Base-by-base conservation (phyloP, 441 rosid species). In the Syzygium syzygioides region DNA sequence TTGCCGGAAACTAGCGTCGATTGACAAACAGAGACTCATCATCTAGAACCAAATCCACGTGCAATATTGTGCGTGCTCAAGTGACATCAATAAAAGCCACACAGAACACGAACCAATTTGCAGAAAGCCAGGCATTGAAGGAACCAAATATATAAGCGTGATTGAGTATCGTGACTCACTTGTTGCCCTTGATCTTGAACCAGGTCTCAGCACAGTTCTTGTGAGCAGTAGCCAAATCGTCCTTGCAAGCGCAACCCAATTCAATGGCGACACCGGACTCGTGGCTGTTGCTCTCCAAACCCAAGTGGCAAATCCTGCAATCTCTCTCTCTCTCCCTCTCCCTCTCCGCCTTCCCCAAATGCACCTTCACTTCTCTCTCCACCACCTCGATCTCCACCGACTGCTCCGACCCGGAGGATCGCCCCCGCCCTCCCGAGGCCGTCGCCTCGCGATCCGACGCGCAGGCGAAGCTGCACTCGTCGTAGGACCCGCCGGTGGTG, bases 121-220 rank as follows among this genome's bases (percentile, higher is more conserved):
- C n/a, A 26, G 83, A 76, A 71, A 17, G 41, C 76, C 76, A 66
- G 13, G 18, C 76, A 20, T 76, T 23, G 83, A 20, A 76, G 52
- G 52, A 76, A 76, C 52, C 52, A 37, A 37, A 76, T 12, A 13
- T 2, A 25, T 45, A 6, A 76, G 83, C 23, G 83, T 37, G 83
- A 76, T 41, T 76, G 83, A 52, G 83, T 76, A 76, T 41, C 14
- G 83, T 41, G 23, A 92, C 94, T 94, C 86, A 94, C 98, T 92
- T 96, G 92, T 97, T 95, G 91, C 99, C 99, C 91, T 90, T 98
- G 90, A 97, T 98, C 94, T 96, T 96, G 94, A 98, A 97, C 99
- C 99, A 98, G 71, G 98, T 93, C 86, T 98, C 99, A 20, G 99
- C 99, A 88, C 99, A 98, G 71, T 93, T 94, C 94, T 92, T 96